Conservation (phyloP, 345 rosid genomes). For the Pugionium dolabratum region DNA sequence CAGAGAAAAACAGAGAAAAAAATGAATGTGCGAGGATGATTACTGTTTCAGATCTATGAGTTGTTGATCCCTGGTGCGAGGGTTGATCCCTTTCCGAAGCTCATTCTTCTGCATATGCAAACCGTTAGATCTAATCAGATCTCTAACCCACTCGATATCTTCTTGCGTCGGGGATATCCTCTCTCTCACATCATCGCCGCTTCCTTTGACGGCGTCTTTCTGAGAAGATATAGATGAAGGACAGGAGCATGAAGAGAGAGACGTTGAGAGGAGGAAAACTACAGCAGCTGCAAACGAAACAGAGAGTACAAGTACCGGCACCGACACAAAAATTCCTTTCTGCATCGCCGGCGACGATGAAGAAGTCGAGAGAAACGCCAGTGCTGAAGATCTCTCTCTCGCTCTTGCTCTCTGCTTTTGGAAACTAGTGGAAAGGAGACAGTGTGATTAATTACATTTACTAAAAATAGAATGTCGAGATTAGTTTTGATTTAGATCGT, state of each 20-base stretch:
- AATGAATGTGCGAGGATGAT: slow-evolving; percentile 5
- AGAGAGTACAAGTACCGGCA: slow-evolving; percentile 61
- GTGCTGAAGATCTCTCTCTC: background rate
- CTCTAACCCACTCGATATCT: slow-evolving; percentile 77
- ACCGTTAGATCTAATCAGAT: slow-evolving; percentile 78
- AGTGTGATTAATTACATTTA: background rate
- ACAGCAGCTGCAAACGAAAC: slow-evolving; percentile 55
- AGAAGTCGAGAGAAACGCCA: slow-evolving; percentile 32
- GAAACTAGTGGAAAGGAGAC: slow-evolving; percentile 24
- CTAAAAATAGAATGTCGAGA: slow-evolving; percentile 15
- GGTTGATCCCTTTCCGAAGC: slow-evolving; percentile 89
- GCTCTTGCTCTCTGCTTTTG: slow-evolving; percentile 2
- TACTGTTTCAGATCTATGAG: slow-evolving; percentile 73
- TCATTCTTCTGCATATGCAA: slow-evolving; percentile 82
- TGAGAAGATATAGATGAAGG: slow-evolving; percentile 40
- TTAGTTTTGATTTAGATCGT: background rate
- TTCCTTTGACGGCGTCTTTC: slow-evolving; percentile 9
- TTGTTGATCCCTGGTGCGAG: slow-evolving; percentile 86
- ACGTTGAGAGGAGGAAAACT: slow-evolving; percentile 62
- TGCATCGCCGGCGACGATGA: slow-evolving; percentile 40
- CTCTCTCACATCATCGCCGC: slow-evolving; percentile 26
- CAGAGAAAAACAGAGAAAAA: background rate
- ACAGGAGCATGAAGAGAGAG: slow-evolving; percentile 60
- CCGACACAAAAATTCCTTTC: slow-evolving; percentile 59
- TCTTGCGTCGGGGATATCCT: slow-evolving; percentile 51